Evolutionary conservation across 306 rosid genomes (phyloP).

Genomic region (Cicer yamashitae): DNA sequence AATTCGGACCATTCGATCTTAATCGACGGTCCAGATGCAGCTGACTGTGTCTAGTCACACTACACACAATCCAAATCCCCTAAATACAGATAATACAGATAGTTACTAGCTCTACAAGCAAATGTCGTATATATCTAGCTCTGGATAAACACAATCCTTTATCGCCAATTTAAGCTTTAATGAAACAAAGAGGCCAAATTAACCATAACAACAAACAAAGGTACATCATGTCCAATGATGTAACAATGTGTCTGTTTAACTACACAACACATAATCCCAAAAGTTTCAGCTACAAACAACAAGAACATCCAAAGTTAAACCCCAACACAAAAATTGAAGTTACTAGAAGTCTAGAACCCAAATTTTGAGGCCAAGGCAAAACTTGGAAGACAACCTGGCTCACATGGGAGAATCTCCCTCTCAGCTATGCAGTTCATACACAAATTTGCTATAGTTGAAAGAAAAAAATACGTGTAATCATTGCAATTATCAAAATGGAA

Average conservation of each 20-base stretch:
- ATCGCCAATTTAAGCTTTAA: neutral
- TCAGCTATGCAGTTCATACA: neutral
- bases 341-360: neutral
- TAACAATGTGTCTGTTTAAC: conserved; percentile 1
- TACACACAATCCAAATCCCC: neutral
- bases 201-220: conserved; percentile 1
- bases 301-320: neutral
- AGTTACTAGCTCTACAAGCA: conserved; percentile 10
- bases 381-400: neutral
- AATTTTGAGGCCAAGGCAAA: neutral
- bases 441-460: neutral
- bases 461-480: neutral
- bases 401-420: conserved; percentile 1
- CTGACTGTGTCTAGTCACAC: too few species aligned
- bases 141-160: conserved; percentile 7
- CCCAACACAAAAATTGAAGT: neutral
- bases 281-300: neutral
- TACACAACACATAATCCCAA: neutral
- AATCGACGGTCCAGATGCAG: too few species aligned
- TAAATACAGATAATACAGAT: neutral
- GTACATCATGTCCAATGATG: neutral
- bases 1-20: too few species aligned
- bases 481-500: neutral
- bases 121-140: neutral
- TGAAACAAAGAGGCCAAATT: conserved; percentile 13